Percentiles rank a stretch among this genome's conserved stretches.
phyloP scores from a whole-genome alignment of 2,329 filamentous ascomycete species.

The Leptographium radiaticola region DNA sequence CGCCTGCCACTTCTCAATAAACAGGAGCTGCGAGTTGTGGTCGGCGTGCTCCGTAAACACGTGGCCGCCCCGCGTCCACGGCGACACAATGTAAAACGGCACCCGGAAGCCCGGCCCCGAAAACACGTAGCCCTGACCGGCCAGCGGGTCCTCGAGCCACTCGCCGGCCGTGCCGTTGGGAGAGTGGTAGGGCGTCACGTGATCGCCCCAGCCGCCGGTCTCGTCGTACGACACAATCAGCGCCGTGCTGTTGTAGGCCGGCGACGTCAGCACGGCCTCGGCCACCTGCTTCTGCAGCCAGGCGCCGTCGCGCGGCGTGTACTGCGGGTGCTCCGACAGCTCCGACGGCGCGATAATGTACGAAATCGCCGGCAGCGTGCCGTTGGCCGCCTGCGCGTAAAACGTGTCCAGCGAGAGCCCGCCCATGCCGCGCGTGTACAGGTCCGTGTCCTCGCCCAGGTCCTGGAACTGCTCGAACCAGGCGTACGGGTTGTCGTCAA shows the following conservation, averaged over 20 bases:
- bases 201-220: slow-evolving; percentile 35
- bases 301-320: slow-evolving; percentile 37
- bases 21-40: slow-evolving; percentile 35
- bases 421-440: slow-evolving; percentile 26
- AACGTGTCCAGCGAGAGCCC: slow-evolving; percentile 29
- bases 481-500: slow-evolving; percentile 33
- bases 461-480: slow-evolving; percentile 33
- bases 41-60: slow-evolving; percentile 37
- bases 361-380: slow-evolving; percentile 30
- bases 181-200: slow-evolving; percentile 32
- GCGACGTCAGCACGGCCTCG: slow-evolving; percentile 33
- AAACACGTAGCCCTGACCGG: slow-evolving; percentile 18
- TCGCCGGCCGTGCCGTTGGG: slow-evolving; percentile 29
- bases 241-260: slow-evolving; percentile 32
- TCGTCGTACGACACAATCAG: slow-evolving; percentile 36
- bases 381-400: slow-evolving; percentile 29
- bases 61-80: slow-evolving; percentile 33
- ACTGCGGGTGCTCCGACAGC: slow-evolving; percentile 40
- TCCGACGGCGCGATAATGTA: slow-evolving; percentile 34
- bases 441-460: slow-evolving; percentile 20
- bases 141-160: slow-evolving; percentile 26
- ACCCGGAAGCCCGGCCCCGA: slow-evolving; percentile 23
- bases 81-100: slow-evolving; percentile 35
- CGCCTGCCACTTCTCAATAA: slow-evolving; percentile 34
- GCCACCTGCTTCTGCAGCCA: slow-evolving; percentile 41